These are phyloP conservation scores for Shiraia sp. DNA, from an alignment of 2,329 filamentous ascomycete genomes.

Conservation along the genomic window DNA sequence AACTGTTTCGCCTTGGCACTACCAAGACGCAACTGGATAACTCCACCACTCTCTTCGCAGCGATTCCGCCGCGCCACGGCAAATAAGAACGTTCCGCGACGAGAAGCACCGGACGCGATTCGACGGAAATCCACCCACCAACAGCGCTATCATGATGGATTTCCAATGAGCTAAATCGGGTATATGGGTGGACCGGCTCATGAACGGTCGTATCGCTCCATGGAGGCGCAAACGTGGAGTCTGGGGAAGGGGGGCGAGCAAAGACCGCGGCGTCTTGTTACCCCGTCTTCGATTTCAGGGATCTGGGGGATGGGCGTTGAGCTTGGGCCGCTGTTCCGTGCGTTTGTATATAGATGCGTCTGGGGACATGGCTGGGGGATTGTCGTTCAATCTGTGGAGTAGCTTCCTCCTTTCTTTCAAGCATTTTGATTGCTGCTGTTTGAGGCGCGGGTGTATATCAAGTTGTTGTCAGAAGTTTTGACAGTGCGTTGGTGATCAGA, in stretches of 20 bases:
- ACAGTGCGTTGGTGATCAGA: too few species aligned
- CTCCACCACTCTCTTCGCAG: conserved; percentile 18
- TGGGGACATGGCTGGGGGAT: conserved; percentile 5
- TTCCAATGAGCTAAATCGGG: conserved; percentile 12
- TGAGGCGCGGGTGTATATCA: conserved; percentile 6
- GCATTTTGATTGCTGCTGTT: conserved; percentile 11
- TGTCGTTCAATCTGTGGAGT: conserved; percentile 26
- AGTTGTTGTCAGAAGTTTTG: too few species aligned
- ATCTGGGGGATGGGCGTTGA: conserved; percentile 5
- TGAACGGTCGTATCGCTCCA: too few species aligned
- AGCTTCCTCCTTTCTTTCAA: conserved; percentile 13
- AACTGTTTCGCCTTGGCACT: conserved; percentile 19
- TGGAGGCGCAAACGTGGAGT: too few species aligned
- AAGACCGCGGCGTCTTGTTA: conserved; percentile 23
- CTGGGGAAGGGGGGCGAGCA: conserved; percentile 16
- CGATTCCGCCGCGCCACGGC: conserved; percentile 12
- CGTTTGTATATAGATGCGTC: conserved; percentile 30
- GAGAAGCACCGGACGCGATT: conserved; percentile 11
- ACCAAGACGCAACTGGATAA: conserved; percentile 20
- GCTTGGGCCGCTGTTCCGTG: conserved; percentile 26
- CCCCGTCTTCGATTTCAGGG: conserved; percentile 23
- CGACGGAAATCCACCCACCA: conserved; percentile 8
- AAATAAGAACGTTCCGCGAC: conserved; percentile 1
- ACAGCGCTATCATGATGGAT: conserved; percentile 3
- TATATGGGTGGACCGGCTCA: conserved; percentile 8